Percentiles rank a stretch among this genome's conserved stretches.
These are phyloP conservation scores for Alternaria incomplexa DNA, from an alignment of 2,329 filamentous ascomycete species.

Conservation along the genomic window DNA sequence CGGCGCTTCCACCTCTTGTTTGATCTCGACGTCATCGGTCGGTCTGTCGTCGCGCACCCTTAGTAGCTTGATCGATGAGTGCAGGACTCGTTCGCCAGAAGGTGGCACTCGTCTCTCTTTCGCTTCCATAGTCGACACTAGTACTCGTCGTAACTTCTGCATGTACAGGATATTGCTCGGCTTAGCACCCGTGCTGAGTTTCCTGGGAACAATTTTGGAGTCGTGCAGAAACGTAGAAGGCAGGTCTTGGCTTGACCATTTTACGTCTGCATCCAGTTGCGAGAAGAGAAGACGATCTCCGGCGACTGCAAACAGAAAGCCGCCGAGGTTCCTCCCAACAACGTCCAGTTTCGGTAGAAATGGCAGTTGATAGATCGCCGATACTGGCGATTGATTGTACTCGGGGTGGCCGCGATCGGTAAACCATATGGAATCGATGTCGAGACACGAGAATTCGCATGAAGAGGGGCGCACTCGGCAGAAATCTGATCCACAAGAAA, in stretches of 20 bases:
- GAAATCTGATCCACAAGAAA: slow-evolving; percentile 48
- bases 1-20: slow-evolving; percentile 30
- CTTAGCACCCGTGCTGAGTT: slow-evolving; percentile 30
- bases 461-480: slow-evolving; percentile 38
- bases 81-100: slow-evolving; percentile 44
- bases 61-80: slow-evolving; percentile 43
- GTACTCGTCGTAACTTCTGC: slow-evolving; percentile 52
- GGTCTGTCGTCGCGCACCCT: slow-evolving; percentile 26
- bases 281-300: slow-evolving; percentile 57
- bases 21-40: slow-evolving; percentile 24
- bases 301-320: slow-evolving; percentile 56
- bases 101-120: slow-evolving; percentile 40
- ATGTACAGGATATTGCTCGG: slow-evolving; percentile 53
- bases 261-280: slow-evolving; percentile 50
- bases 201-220: slow-evolving; percentile 34
- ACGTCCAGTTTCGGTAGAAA: slow-evolving; percentile 34
- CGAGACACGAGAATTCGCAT: slow-evolving; percentile 9
- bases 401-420: slow-evolving; percentile 33
- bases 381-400: slow-evolving; percentile 40
- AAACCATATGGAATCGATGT: slow-evolving; percentile 49
- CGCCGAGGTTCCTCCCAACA: slow-evolving; percentile 48
- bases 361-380: slow-evolving; percentile 42
- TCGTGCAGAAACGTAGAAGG: background rate
- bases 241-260: slow-evolving; percentile 11
- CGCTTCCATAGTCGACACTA: slow-evolving; percentile 54